Percentiles rank a stretch among this genome's conserved stretches.
Conservation (phyloP, 2,329 filamentous ascomycete species). For the Setomelanomma holmii region DNA sequence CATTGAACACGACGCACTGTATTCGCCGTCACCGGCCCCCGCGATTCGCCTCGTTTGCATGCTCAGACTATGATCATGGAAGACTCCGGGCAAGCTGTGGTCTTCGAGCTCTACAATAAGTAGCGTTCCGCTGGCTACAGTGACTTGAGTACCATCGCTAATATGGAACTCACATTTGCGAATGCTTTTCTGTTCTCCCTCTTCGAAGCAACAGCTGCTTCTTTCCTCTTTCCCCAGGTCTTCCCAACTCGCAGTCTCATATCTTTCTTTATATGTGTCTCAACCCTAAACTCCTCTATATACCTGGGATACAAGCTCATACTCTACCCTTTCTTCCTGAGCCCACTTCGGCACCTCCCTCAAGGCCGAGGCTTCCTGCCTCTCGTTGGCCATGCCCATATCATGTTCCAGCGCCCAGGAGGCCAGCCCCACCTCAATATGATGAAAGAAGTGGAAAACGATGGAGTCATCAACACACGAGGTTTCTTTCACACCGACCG, state of each 20-base stretch:
- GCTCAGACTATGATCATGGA: too few relatives aligned
- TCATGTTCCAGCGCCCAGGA: constrained; percentile 43
- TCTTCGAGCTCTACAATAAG: too few relatives aligned
- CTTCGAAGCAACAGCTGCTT: too few relatives aligned
- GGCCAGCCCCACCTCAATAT: constrained; percentile 42
- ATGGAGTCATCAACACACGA: constrained; percentile 50
- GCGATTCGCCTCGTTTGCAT: too few relatives aligned
- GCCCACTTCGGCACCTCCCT: constrained; percentile 51
- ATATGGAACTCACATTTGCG: too few relatives aligned
- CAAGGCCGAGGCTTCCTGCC: constrained; percentile 33
- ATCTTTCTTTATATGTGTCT: constrained; percentile 28
- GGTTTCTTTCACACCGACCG: constrained; percentile 49
- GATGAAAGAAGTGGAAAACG: constrained; percentile 49
- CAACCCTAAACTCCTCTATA: constrained; percentile 20
- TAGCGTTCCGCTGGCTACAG: too few relatives aligned
- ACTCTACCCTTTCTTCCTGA: constrained; percentile 49
- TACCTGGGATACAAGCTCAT: constrained; percentile 29
- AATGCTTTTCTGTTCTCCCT: too few relatives aligned
- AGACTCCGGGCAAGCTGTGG: too few relatives aligned
- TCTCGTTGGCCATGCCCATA: constrained; percentile 48
- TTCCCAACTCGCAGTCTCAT: constrained; percentile 20
- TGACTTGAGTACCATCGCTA: too few relatives aligned
- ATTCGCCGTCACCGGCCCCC: too few relatives aligned
- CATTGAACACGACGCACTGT: too few relatives aligned
- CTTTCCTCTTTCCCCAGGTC: constrained; percentile 28